Conservation (phyloP, 2,329 filamentous ascomycete species). For the Calonectria pseudoturangicola region DNA sequence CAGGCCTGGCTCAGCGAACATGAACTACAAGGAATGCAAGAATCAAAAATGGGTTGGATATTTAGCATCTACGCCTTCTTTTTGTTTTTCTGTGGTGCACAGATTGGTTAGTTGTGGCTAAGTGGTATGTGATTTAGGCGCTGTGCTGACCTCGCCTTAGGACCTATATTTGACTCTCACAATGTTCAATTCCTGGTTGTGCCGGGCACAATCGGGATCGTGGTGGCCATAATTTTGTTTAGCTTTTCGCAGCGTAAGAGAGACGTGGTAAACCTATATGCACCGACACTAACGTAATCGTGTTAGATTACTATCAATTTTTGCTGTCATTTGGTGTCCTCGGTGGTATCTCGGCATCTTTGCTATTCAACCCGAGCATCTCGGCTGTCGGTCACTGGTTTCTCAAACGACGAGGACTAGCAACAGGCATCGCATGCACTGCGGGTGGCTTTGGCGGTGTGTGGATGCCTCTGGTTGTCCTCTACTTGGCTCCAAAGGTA, state of each 20-base stretch:
- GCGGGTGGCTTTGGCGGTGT: constrained; percentile 77
- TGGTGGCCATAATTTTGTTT: constrained; percentile 8
- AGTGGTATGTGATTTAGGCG: too few species aligned
- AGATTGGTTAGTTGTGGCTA: constrained; percentile 67
- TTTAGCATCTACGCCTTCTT: constrained; percentile 83
- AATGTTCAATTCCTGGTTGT: constrained; percentile 3
- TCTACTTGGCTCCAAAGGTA: constrained; percentile 50
- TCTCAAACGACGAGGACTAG: constrained; percentile 75
- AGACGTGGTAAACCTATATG: too few species aligned
- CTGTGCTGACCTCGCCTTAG: neutral
- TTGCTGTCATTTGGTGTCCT: constrained; percentile 81
- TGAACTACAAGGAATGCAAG: constrained; percentile 74
- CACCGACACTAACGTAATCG: neutral
- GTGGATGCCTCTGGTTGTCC: constrained; percentile 63
- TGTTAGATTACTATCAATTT: constrained; percentile 79
- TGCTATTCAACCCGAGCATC: constrained; percentile 82
- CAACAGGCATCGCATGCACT: constrained; percentile 81
- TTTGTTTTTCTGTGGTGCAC: constrained; percentile 81
- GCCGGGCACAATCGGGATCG: constrained; percentile 20
- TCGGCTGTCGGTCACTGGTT: constrained; percentile 84
- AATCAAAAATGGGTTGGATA: constrained; percentile 78
- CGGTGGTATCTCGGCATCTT: constrained; percentile 77
- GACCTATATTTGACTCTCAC: constrained; percentile 31
- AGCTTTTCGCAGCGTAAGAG: constrained; percentile 24
- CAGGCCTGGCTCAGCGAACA: constrained; percentile 79